phyloP scores from a whole-genome alignment of 257 asterid species.

The Fraxinus excelsior region DNA sequence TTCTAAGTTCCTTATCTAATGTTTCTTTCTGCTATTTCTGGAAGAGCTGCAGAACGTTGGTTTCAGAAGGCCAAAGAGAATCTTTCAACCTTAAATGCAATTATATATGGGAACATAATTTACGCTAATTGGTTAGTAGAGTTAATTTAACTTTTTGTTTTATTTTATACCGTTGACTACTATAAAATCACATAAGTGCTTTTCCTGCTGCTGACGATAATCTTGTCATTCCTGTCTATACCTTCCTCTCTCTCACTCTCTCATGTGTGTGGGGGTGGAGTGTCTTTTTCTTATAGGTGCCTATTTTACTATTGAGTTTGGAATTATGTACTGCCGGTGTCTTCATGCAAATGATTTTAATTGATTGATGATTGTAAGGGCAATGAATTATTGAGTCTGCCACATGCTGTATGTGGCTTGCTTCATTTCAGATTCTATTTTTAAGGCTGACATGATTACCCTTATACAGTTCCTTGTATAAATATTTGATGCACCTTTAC shows the following conservation, averaged over 20 bases:
- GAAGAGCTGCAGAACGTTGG: slow-evolving; percentile 95
- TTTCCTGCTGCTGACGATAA: not conserved
- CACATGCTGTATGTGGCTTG: not conserved
- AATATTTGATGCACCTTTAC: not conserved
- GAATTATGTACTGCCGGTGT: not conserved
- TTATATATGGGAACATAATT: slow-evolving; percentile 87
- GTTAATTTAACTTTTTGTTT: slow-evolving; percentile 13
- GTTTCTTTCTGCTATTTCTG: slow-evolving; percentile 42
- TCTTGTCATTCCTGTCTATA: slow-evolving; percentile 5
- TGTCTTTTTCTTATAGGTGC: not conserved
- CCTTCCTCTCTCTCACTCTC: not conserved
- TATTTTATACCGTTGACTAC: not conserved
- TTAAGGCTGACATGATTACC: not conserved
- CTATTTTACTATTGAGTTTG: not conserved
- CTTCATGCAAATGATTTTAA: not conserved
- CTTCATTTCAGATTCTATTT: slow-evolving; percentile 1
- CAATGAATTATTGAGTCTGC: not conserved
- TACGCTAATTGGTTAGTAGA: slow-evolving; percentile 80
- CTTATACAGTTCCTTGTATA: not conserved
- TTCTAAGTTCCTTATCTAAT: slow-evolving; percentile 25
- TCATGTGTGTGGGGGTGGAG: not conserved
- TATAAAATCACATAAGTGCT: not conserved
- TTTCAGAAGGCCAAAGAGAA: slow-evolving; percentile 87
- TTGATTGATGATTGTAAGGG: not conserved
- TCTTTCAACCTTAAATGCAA: slow-evolving; percentile 61